A percentile compares a stretch with the other conserved stretches of the same genome.
Conservation (phyloP, 108 stramenopile genomes). For the Nitzschia sp. region DNA sequence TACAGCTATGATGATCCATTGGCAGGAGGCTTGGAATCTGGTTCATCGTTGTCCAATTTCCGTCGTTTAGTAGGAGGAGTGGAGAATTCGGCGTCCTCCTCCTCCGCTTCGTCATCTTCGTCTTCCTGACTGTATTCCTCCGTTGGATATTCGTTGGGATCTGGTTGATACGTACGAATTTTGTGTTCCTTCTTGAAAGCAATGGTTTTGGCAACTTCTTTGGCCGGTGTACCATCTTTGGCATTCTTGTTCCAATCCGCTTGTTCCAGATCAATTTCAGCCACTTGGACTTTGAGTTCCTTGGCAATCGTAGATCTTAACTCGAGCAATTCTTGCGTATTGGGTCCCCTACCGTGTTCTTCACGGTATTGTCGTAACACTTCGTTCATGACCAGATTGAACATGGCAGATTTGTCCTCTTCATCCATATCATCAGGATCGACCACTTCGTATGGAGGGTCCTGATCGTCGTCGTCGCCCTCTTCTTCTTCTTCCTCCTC, state of each 20-base stretch:
- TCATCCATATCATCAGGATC: constrained; percentile 48
- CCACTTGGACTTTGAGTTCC: constrained; percentile 65
- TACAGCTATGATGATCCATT: neutral
- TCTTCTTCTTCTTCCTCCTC: constrained; percentile 33
- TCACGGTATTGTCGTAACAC: constrained; percentile 75
- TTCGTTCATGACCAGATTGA: constrained; percentile 79
- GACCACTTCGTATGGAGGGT: constrained; percentile 2
- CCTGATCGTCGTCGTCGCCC: constrained; percentile 38
- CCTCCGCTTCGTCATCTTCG: constrained; percentile 29
- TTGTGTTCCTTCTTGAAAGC: constrained; percentile 22
- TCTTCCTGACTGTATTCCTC: constrained; percentile 14
- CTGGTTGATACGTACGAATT: constrained; percentile 22
- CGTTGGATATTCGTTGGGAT: constrained; percentile 19
- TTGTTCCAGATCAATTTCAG: constrained; percentile 44
- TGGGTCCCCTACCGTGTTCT: constrained; percentile 81
- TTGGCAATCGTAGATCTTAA: constrained; percentile 75
- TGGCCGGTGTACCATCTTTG: constrained; percentile 21
- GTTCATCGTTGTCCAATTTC: constrained; percentile 6
- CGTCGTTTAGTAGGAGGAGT: constrained; percentile 1
- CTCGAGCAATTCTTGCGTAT: constrained; percentile 72
- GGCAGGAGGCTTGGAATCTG: constrained; percentile 27
- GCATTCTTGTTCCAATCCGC: constrained; percentile 41
- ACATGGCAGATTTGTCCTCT: constrained; percentile 70
- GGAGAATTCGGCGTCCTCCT: constrained; percentile 9
- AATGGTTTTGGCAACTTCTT: constrained; percentile 23